These are phyloP conservation scores for Lactarius quietus DNA, from an alignment of 768 basidiomycete genomes.

Conservation along the genomic window DNA sequence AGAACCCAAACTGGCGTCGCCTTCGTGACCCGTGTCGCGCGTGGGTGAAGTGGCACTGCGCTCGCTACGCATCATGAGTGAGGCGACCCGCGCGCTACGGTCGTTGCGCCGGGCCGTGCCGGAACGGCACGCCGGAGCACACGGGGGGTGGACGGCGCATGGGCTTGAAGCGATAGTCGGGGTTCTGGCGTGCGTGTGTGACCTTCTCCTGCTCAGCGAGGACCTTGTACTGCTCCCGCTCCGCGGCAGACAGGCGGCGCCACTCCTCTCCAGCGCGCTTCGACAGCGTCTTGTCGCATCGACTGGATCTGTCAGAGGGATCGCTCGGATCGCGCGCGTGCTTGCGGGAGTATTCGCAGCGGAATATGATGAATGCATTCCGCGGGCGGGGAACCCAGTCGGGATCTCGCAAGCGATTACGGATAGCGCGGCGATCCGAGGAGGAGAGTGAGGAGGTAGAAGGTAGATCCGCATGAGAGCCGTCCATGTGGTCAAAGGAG, in stretches of 20 bases:
- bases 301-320: conserved; percentile 13
- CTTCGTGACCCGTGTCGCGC: background rate
- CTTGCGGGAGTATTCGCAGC: conserved; percentile 58
- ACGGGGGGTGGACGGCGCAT: conserved; percentile 27
- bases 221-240: conserved; percentile 47
- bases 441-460: conserved; percentile 30
- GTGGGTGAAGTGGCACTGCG: conserved; percentile 7
- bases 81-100: conserved; percentile 18
- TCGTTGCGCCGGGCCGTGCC: conserved; percentile 12
- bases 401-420: conserved; percentile 46
- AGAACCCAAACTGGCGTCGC: background rate
- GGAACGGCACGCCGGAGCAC: background rate
- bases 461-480: conserved; percentile 3
- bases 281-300: conserved; percentile 56
- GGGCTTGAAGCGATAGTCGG: conserved; percentile 63
- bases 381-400: conserved; percentile 64
- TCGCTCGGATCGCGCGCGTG: conserved; percentile 39
- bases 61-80: conserved; percentile 18
- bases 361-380: conserved; percentile 71
- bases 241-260: conserved; percentile 50
- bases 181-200: conserved; percentile 54
- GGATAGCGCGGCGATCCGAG: conserved; percentile 39
- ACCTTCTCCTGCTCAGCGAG: conserved; percentile 55
- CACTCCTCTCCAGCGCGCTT: conserved; percentile 76
- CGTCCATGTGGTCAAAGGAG: conserved; percentile 13